phyloP scores from a whole-genome alignment of 2,329 filamentous ascomycete species.

The Calonectria hongkongensis region DNA sequence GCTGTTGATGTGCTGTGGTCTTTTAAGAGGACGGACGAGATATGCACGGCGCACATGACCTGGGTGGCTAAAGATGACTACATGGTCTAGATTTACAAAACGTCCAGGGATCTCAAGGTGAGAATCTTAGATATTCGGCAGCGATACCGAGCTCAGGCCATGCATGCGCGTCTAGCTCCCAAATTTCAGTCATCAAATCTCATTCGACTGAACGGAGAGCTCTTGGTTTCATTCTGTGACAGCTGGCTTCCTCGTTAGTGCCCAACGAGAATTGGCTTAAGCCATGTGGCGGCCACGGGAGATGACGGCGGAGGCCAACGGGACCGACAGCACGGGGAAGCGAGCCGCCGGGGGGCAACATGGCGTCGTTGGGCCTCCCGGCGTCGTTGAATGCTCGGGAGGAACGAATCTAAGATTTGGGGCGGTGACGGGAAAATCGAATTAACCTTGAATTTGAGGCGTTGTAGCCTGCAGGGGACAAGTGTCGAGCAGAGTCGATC shows the following conservation, averaged over 20 bases:
- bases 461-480: slow-evolving; percentile 30
- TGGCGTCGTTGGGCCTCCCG: slow-evolving; percentile 9
- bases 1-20: not conserved
- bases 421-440: slow-evolving; percentile 31
- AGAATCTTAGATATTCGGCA: slow-evolving; percentile 5
- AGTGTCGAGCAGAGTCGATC: slow-evolving; percentile 29
- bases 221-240: not conserved
- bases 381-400: slow-evolving; percentile 6
- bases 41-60: slow-evolving; percentile 26
- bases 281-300: slow-evolving; percentile 37
- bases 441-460: slow-evolving; percentile 40
- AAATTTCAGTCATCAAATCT: slow-evolving; percentile 7
- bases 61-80: slow-evolving; percentile 21
- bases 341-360: slow-evolving; percentile 5
- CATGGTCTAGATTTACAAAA: slow-evolving; percentile 30
- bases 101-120: slow-evolving; percentile 9
- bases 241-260: slow-evolving; percentile 24
- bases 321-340: slow-evolving; percentile 16
- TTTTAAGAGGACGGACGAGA: slow-evolving; percentile 3
- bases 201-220: not conserved
- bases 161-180: slow-evolving; percentile 1
- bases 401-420: slow-evolving; percentile 30
- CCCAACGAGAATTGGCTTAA: slow-evolving; percentile 31
- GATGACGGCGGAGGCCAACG: slow-evolving; percentile 20
- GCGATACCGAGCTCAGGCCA: slow-evolving; percentile 30